Evolutionary conservation across 2,329 filamentous ascomycete species (phyloP), one percentile per base, ranked within the genome.

Genomic region (Fusarium incarnatum): DNA sequence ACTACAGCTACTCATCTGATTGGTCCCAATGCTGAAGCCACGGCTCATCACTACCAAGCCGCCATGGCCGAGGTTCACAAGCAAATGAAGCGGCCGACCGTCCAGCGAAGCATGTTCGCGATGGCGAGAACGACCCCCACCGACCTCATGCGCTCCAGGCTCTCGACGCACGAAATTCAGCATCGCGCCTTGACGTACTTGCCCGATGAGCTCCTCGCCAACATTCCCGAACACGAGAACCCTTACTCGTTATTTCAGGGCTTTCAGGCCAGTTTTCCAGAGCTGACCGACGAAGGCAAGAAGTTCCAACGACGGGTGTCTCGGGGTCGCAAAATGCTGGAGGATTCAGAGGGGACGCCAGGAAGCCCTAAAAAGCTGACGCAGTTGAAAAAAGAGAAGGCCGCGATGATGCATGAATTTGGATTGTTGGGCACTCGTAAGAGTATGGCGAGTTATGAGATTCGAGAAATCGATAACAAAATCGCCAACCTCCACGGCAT

Each of bases 361-460:
- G 87, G 87, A 56, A 87, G 85, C 23, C 89, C 91, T 20, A 89
- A 92, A 37, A 87, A 90, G 27, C 83, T 97, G 76, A 86, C 86
- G 48, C 91, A 90, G 72, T 81, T 98, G 71, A 93, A 92, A 79
- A 92, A 91, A 77, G 94, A 97, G 73, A 93, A 93, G 79, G 88
- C 91, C 45, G 85, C 88, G 56, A 86, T 98, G 82, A 91, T 92
- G 82, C 94, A 97, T 79, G 89, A 93, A 72, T 84, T 99, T 73
- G 94, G 98, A 77, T 93, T 98, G 88, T 89, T 98, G 83, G 88
- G 91, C 6, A 89, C 98, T 67, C 89, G 96, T 64, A 99, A 99
- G 81, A 97, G 96, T 77, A 98, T 99, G 95, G 95, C 94, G 73
- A 96, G 94, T 76, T 92, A 93, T 68, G 96, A 99, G 80, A 98